Base-by-base conservation (phyloP, 2,329 filamentous ascomycete species). In the Cordyceps tenuipes region DNA sequence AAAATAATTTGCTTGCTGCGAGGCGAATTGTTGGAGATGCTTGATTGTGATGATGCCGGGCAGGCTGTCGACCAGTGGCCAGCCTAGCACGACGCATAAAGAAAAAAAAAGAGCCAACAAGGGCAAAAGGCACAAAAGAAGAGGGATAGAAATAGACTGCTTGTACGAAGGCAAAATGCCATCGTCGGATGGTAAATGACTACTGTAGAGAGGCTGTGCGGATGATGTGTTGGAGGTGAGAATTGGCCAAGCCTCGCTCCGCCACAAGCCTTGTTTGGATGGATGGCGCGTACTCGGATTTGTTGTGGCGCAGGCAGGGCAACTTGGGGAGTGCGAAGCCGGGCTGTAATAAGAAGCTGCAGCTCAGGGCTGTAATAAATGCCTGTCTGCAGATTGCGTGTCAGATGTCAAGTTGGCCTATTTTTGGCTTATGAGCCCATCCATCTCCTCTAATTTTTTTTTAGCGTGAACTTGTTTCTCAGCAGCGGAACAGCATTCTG, bases 211-310 rank as follows among this genome's bases (percentile, higher is more conserved):
- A n/a, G 50, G 36, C 44, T 36, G 34, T 49, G 48, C 26, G 26
- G 31, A 3, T 36, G 34, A 36, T 29, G 5, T 8, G 5, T 29
- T 29, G 19, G 34, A 19, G 21, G 39, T 23, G 29, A 23, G 29
- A 23, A 19, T 55, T 55, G 23, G 39, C 21, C 36, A 43, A 43
- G 51, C 36, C 51, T 31, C 29, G 29, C 29, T 29, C 34, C 9
- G 26, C 7, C 53, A 56, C 53, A 56, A 43, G 53, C 53, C 43
- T 56, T 43, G 43, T 36, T 47, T n/a, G 13, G 36, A 54, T 55
- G 52, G 52, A 55, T 56, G 53, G n/a, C 41, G 53, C 41, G 43
- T 9, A 13, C n/a, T 55, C 52, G 41, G 52, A 46, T 55, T 34
- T 46, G 53, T 26, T 17, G 43, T 46, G 53, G 26, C 41, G 26